Evolutionary conservation across 495 filamentous ascomycete species (phyloP).

Genomic region (Bryoglossum gracile): DNA sequence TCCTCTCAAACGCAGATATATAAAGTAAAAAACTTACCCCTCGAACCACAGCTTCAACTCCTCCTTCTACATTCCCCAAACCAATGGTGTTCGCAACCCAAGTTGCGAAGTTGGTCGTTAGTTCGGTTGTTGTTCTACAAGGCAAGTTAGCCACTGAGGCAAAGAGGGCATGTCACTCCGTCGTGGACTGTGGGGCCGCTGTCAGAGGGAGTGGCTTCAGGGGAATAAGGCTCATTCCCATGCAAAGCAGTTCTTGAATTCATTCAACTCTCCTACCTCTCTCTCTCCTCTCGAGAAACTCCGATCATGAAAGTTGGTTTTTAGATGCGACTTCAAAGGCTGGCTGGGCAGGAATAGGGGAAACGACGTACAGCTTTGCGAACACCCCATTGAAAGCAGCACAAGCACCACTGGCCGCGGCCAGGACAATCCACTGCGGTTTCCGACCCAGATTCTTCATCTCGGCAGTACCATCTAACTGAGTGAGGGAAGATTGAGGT

Average conservation of each 20-base stretch:
- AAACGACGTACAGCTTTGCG: slow-evolving; percentile 71
- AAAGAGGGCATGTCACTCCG: slow-evolving; percentile 7
- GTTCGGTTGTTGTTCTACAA: slow-evolving; percentile 70
- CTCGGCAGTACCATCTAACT: slow-evolving; percentile 3
- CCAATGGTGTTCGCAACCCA: slow-evolving; percentile 56
- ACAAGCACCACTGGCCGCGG: slow-evolving; percentile 78
- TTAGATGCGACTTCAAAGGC: too few species aligned
- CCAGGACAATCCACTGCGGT: slow-evolving; percentile 68
- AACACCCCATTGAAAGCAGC: slow-evolving; percentile 94
- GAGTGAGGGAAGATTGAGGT: background rate
- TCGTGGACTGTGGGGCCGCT: too few species aligned
- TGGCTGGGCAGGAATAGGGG: background rate
- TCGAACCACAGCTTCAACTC: slow-evolving; percentile 60
- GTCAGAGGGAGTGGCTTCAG: too few species aligned
- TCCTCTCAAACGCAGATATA: too few species aligned
- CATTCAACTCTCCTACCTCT: too few species aligned
- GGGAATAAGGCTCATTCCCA: too few species aligned
- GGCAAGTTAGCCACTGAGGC: background rate
- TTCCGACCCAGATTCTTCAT: slow-evolving; percentile 26
- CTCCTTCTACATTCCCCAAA: slow-evolving; percentile 39
- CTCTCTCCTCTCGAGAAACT: too few species aligned
- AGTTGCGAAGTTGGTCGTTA: slow-evolving; percentile 64
- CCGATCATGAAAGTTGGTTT: too few species aligned
- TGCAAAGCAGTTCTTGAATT: too few species aligned
- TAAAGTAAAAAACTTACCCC: slow-evolving; percentile 59